Conservation (phyloP, 495 filamentous ascomycete species). For the Friedmanniomyces simplex region DNA sequence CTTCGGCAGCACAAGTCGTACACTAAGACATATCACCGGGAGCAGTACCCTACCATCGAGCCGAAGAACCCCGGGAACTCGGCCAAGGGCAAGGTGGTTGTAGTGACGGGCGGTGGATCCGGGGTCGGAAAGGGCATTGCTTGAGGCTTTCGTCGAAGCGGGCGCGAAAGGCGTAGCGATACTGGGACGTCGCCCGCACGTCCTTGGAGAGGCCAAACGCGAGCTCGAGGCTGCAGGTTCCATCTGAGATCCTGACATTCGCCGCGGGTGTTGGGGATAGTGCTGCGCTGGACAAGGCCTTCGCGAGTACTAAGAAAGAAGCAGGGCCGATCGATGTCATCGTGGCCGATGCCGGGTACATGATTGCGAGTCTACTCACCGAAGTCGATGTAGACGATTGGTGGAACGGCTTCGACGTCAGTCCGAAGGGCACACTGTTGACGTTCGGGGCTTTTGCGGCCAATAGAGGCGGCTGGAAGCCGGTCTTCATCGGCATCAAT, state of each 20-base stretch:
- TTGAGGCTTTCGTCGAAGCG: conserved; percentile 6
- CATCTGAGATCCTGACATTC: conserved; percentile 1
- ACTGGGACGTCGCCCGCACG: conserved; percentile 6
- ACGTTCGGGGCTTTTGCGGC: background rate
- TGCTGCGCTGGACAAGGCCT: background rate
- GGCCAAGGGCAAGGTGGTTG: conserved; percentile 3
- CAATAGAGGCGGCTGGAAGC: background rate
- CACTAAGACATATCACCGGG: conserved; percentile 18
- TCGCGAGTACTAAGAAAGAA: background rate
- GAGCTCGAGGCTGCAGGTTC: conserved; percentile 3
- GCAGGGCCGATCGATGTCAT: background rate
- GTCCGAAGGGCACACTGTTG: background rate
- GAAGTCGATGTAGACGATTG: background rate
- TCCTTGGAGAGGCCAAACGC: conserved; percentile 1
- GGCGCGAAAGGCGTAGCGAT: conserved; percentile 13
- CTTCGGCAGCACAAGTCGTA: background rate
- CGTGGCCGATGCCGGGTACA: conserved; percentile 6
- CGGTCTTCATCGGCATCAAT: background rate
- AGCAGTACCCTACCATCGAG: conserved; percentile 9
- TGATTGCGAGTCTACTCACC: background rate
- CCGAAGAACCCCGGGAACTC: conserved; percentile 8
- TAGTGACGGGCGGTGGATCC: conserved; percentile 15
- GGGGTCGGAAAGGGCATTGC: conserved; percentile 2
- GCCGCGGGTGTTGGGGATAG: conserved; percentile 1
- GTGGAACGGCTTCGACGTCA: background rate